Percentiles rank a stretch among this genome's conserved stretches.
phyloP scores from a whole-genome alignment of 305 asterid species.

The Solanum chacoense region DNA sequence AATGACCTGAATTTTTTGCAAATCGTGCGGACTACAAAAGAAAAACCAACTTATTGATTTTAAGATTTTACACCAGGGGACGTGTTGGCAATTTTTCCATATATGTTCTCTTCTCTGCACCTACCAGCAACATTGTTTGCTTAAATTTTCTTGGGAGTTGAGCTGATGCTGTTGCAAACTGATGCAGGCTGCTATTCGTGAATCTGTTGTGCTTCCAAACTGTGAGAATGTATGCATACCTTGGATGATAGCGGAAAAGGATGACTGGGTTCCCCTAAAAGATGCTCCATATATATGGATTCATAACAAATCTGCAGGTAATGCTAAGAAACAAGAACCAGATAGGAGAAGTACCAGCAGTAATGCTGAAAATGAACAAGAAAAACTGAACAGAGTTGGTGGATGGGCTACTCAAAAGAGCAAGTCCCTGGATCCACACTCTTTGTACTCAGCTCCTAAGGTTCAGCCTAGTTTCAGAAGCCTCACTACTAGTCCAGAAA shows the following conservation, averaged over 20 bases:
- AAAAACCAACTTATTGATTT: not conserved
- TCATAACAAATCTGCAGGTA: conserved; percentile 37
- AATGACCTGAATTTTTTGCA: not conserved
- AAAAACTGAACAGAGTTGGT: not conserved
- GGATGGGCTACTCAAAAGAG: not conserved
- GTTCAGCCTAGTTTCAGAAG: conserved; percentile 11
- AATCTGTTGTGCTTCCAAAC: conserved; percentile 78
- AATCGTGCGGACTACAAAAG: not conserved
- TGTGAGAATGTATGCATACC: conserved; percentile 54
- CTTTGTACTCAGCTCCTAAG: conserved; percentile 21
- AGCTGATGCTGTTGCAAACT: conserved; percentile 10
- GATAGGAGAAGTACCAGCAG: conserved; percentile 13
- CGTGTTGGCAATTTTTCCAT: not conserved
- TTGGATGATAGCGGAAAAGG: conserved; percentile 89
- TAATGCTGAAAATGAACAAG: conserved; percentile 20
- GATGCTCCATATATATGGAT: conserved; percentile 78
- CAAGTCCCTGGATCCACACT: conserved; percentile 16
- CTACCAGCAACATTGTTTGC: not conserved
- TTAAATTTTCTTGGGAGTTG: not conserved
- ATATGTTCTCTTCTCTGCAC: not conserved
- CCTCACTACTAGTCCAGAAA: not conserved
- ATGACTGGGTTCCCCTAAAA: conserved; percentile 71
- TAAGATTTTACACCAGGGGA: not conserved
- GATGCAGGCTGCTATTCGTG: conserved; percentile 77
- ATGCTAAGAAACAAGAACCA: conserved; percentile 31